These are phyloP conservation scores for Trichoderma gracile DNA, from an alignment of 2,329 filamentous ascomycete species.

Conservation along the genomic window DNA sequence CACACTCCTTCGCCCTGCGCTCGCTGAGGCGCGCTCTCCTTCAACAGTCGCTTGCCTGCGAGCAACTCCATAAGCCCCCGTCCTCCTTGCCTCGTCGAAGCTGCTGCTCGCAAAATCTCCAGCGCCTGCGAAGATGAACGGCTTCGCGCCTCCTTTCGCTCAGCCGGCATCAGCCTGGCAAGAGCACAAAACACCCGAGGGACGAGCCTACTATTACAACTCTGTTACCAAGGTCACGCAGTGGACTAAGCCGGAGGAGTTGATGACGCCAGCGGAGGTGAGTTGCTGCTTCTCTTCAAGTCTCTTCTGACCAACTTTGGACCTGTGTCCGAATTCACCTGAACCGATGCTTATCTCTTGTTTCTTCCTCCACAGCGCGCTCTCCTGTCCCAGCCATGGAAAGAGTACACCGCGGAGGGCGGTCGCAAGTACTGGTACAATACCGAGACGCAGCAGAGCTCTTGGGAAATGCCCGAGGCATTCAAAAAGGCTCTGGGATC, in stretches of 20 bases:
- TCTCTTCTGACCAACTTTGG: background rate
- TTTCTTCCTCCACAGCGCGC: constrained; percentile 60
- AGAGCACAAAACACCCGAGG: constrained; percentile 78
- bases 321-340: background rate
- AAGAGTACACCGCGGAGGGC: constrained; percentile 83
- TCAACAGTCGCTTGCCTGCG: too few relatives aligned
- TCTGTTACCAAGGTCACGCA: constrained; percentile 79
- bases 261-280: constrained; percentile 84
- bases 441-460: constrained; percentile 85
- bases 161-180: constrained; percentile 67
- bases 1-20: constrained; percentile 9
- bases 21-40: background rate
- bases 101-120: background rate
- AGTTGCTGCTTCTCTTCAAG: constrained; percentile 27
- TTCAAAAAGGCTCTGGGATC: constrained; percentile 75
- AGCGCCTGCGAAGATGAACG: constrained; percentile 55
- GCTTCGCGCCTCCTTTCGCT: constrained; percentile 50
- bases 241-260: constrained; percentile 90
- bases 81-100: background rate
- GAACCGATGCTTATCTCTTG: background rate
- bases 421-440: constrained; percentile 97
- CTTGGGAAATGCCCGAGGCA: constrained; percentile 88
- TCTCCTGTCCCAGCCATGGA: constrained; percentile 82
- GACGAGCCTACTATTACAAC: constrained; percentile 91
- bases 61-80: background rate